Percentiles rank a stretch among this genome's conserved stretches.
Evolutionary conservation across 2,329 filamentous ascomycete species (phyloP).

Genomic region (Apiospora marii): DNA sequence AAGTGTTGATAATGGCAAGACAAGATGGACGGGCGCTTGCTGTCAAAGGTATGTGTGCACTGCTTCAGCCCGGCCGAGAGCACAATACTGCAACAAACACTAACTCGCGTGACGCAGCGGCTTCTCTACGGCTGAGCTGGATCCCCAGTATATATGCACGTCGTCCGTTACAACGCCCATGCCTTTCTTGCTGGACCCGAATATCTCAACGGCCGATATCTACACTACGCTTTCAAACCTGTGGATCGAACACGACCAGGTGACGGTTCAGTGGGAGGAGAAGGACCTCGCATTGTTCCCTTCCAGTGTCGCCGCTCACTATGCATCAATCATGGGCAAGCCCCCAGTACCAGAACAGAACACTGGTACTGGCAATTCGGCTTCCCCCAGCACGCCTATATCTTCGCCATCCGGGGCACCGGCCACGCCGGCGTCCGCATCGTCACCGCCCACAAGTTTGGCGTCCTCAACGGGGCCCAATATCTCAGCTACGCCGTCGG

Average conservation of each 20-base stretch:
- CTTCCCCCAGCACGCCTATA: not conserved
- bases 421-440: not conserved
- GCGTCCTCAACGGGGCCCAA: not conserved
- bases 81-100: not conserved
- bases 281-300: conserved; percentile 37
- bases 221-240: conserved; percentile 39
- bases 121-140: conserved; percentile 35
- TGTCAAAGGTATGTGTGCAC: conserved; percentile 38
- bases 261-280: conserved; percentile 40
- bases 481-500: not conserved
- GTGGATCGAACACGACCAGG: conserved; percentile 40
- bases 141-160: conserved; percentile 36
- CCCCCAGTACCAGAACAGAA: not conserved
- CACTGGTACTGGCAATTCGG: not conserved
- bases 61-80: not conserved
- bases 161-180: conserved; percentile 39
- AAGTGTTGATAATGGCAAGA: conserved; percentile 29
- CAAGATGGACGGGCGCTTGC: conserved; percentile 39
- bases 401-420: not conserved
- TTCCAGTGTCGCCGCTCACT: conserved; percentile 33
- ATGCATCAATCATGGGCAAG: conserved; percentile 40
- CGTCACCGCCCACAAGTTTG: not conserved
- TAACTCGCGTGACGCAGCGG: conserved; percentile 32
- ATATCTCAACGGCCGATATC: conserved; percentile 40
- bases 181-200: conserved; percentile 40